Percentiles rank a stretch among this genome's conserved stretches.
Evolutionary conservation across 495 filamentous ascomycete species (phyloP).

Genomic region (Penicillium dipodomyicola): DNA sequence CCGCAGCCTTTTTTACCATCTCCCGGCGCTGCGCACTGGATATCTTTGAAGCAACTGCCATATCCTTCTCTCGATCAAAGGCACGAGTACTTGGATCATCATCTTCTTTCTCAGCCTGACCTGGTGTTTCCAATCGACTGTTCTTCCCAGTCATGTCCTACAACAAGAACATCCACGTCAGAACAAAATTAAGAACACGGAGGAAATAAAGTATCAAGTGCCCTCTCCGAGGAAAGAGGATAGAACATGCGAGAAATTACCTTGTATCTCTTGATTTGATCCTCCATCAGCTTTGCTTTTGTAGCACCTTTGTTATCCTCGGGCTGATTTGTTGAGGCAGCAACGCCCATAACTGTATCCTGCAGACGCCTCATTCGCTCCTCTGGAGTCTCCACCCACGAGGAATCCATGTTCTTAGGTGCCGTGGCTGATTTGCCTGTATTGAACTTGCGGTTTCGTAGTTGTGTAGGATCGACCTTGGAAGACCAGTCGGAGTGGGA

Average conservation of each 20-base stretch:
- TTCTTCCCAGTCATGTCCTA: constrained; percentile 61
- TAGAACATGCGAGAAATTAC: constrained; percentile 29
- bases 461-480: constrained; percentile 79
- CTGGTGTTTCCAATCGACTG: constrained; percentile 60
- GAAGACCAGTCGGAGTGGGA: constrained; percentile 57
- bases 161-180: neutral
- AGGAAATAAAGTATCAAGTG: neutral
- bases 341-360: constrained; percentile 81
- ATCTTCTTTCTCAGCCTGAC: constrained; percentile 65
- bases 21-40: constrained; percentile 72
- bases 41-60: constrained; percentile 71
- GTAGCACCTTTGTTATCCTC: constrained; percentile 13
- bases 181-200: neutral
- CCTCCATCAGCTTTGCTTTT: constrained; percentile 35
- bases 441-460: constrained; percentile 80
- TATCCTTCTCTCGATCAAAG: constrained; percentile 95
- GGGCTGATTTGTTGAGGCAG: constrained; percentile 10
- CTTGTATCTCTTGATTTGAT: constrained; percentile 59
- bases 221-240: neutral
- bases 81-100: constrained; percentile 88
- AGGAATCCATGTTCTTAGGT: constrained; percentile 47
- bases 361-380: constrained; percentile 77
- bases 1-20: constrained; percentile 73
- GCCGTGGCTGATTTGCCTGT: constrained; percentile 58
- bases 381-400: constrained; percentile 93